phyloP scores from a whole-genome alignment of 2,329 filamentous ascomycete genomes.

The Sarocladiaceae sp. region DNA sequence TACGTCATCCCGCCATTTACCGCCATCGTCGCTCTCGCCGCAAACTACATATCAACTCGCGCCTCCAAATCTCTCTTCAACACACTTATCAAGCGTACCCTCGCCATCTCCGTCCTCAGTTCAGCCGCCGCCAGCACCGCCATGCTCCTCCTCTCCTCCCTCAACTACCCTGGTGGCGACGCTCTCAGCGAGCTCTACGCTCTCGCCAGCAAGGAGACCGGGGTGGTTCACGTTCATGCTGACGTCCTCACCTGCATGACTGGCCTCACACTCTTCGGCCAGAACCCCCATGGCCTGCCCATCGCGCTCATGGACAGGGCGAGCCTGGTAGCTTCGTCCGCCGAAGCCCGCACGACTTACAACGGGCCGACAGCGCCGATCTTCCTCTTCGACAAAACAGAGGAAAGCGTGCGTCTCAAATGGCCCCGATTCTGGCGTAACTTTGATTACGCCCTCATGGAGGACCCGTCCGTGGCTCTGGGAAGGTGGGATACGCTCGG shows the following conservation, averaged over 20 bases:
- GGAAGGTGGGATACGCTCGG: conserved; percentile 51
- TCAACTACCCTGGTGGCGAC: conserved; percentile 90
- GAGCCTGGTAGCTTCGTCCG: too few species aligned
- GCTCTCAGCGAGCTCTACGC: conserved; percentile 55
- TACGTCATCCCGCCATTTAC: conserved; percentile 80
- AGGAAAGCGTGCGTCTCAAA: conserved; percentile 38
- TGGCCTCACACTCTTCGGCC: conserved; percentile 60
- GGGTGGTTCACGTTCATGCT: conserved; percentile 45
- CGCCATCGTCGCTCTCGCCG: conserved; percentile 66
- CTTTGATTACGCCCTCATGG: conserved; percentile 57
- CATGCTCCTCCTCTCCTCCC: conserved; percentile 72
- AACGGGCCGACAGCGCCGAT: too few species aligned
- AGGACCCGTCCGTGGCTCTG: conserved; percentile 40
- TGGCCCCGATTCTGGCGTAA: conserved; percentile 52
- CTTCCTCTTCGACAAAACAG: conserved; percentile 56
- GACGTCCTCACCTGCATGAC: conserved; percentile 67
- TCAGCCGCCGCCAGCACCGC: conserved; percentile 55
- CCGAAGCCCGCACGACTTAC: too few species aligned
- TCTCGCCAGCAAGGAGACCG: conserved; percentile 19
- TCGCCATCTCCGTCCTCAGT: conserved; percentile 54
- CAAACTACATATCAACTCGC: conserved; percentile 62
- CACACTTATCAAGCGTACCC: conserved; percentile 42
- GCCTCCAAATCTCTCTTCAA: conserved; percentile 55
- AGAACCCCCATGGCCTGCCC: conserved; percentile 34
- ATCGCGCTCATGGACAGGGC: conserved; percentile 24